These are phyloP conservation scores for Debaryomyces singareniensis DNA, from an alignment of 1,139 yeast genomes.

Conservation along the genomic window DNA sequence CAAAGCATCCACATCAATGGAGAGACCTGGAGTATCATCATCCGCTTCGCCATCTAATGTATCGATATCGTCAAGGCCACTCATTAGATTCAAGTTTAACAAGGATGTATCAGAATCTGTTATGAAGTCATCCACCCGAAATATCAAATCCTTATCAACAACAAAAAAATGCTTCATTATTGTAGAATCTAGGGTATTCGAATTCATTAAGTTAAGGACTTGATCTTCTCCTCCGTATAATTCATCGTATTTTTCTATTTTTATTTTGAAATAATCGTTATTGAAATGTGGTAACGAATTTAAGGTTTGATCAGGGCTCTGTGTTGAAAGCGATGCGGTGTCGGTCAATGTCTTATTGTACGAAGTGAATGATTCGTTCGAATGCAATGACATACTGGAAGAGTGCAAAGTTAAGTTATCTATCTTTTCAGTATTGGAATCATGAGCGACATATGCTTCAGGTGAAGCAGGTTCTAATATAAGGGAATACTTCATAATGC, in stretches of 20 bases:
- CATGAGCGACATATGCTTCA: slow-evolving; percentile 27
- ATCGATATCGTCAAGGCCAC: slow-evolving; percentile 21
- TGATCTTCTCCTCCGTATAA: slow-evolving; percentile 8
- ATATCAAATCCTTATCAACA: slow-evolving; percentile 29
- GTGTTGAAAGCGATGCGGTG: not conserved
- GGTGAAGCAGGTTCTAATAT: slow-evolving; percentile 35
- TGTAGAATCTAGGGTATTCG: slow-evolving; percentile 13
- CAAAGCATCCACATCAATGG: slow-evolving; percentile 42
- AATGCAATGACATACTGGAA: slow-evolving; percentile 23
- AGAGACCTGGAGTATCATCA: slow-evolving; percentile 36
- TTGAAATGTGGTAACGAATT: slow-evolving; percentile 32
- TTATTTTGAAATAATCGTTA: slow-evolving; percentile 30
- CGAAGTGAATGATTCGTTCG: slow-evolving; percentile 18
- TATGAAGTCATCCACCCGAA: slow-evolving; percentile 36
- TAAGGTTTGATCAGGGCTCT: slow-evolving; percentile 12
- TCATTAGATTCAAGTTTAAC: slow-evolving; percentile 15
- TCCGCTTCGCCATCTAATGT: slow-evolving; percentile 29
- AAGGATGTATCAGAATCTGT: slow-evolving; percentile 19
- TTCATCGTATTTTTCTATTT: slow-evolving; percentile 33
- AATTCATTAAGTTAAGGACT: slow-evolving; percentile 9
- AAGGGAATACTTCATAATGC: slow-evolving; percentile 34
- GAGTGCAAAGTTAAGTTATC: slow-evolving; percentile 8
- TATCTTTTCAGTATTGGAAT: not conserved
- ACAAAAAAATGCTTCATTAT: slow-evolving; percentile 17
- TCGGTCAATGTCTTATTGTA: slow-evolving; percentile 2